These are phyloP conservation scores for Selenicereus undatus DNA, from an alignment of 148 eudicot species.

Conservation along the genomic window DNA sequence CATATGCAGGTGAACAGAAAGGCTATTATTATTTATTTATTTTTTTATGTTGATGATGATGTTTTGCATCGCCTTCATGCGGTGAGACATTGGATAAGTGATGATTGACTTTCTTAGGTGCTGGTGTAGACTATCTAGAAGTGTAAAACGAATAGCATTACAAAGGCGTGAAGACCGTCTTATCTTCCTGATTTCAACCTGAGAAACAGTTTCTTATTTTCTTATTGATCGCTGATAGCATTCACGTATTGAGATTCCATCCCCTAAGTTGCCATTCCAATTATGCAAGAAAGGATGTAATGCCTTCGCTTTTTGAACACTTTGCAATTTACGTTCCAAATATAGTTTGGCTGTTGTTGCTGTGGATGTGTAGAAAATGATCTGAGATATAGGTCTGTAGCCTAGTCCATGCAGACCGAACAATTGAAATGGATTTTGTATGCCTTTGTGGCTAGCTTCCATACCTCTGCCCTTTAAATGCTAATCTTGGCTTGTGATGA, in stretches of 20 bases:
- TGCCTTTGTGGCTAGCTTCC: neutral
- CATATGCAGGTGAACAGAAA: constrained; percentile 79
- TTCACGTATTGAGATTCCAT: too few species aligned
- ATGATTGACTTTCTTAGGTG: neutral
- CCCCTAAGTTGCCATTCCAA: too few species aligned
- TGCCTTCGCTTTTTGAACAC: too few species aligned
- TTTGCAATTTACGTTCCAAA: too few species aligned
- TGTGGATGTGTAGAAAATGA: neutral
- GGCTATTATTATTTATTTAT: neutral
- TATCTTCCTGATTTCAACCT: too few species aligned
- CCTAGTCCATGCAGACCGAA: too few species aligned
- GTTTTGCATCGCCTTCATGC: neutral
- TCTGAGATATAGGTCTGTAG: neutral
- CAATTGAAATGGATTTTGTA: neutral
- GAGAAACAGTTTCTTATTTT: too few species aligned
- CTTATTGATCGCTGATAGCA: too few species aligned
- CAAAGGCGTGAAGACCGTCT: too few species aligned
- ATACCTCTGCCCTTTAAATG: neutral
- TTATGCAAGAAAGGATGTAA: too few species aligned
- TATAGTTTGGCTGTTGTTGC: neutral
- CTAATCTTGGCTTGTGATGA: neutral
- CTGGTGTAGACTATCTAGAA: neutral
- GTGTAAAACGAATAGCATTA: neutral
- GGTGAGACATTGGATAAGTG: neutral
- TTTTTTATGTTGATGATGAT: neutral